Percentiles rank a stretch among this genome's conserved stretches.
phyloP scores from a whole-genome alignment of 2,329 filamentous ascomycete species.

The Talaromyces sp. region DNA sequence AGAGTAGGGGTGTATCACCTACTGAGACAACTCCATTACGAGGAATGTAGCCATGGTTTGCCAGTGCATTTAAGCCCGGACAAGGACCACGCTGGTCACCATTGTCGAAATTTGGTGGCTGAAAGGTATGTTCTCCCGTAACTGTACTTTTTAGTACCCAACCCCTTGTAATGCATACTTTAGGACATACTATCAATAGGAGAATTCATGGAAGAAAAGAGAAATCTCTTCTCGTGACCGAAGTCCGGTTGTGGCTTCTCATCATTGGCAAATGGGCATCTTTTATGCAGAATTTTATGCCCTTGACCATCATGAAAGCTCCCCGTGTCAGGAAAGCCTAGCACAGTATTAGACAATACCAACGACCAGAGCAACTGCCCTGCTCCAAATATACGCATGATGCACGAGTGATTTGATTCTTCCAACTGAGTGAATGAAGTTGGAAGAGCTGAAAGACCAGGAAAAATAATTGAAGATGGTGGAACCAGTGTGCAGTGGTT shows the following conservation, averaged over 20 bases:
- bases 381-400: slow-evolving; percentile 13
- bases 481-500: no score
- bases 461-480: no score
- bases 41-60: slow-evolving; percentile 49
- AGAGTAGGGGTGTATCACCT: not conserved
- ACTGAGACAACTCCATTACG: slow-evolving; percentile 42
- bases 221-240: slow-evolving; percentile 26
- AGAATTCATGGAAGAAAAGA: slow-evolving; percentile 22
- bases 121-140: slow-evolving; percentile 38
- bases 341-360: slow-evolving; percentile 8
- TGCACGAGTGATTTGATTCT: not conserved
- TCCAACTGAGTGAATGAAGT: not conserved
- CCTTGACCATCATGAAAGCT: slow-evolving; percentile 3
- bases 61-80: slow-evolving; percentile 47
- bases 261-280: slow-evolving; percentile 26
- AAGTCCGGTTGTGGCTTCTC: slow-evolving; percentile 5
- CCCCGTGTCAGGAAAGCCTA: slow-evolving; percentile 13
- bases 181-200: slow-evolving; percentile 31
- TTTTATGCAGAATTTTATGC: slow-evolving; percentile 16
- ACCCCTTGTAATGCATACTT: not conserved
- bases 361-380: slow-evolving; percentile 14
- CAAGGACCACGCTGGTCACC: slow-evolving; percentile 46
- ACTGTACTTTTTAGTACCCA: slow-evolving; percentile 24
- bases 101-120: slow-evolving; percentile 34
- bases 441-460: not conserved